phyloP scores from a whole-genome alignment of 495 filamentous ascomycete genomes.

The Penicillium ucsense region DNA sequence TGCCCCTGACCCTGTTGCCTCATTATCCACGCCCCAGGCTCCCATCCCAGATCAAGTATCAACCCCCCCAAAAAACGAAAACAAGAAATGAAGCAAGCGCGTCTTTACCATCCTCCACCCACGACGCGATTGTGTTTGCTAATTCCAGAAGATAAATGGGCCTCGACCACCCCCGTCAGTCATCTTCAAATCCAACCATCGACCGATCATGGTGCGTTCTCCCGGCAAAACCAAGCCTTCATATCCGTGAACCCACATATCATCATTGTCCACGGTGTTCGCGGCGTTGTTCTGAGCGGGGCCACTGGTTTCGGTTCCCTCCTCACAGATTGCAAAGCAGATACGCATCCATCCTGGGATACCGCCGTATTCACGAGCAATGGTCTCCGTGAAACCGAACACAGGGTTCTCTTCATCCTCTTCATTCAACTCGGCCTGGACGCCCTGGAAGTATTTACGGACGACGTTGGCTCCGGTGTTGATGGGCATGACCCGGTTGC shows the following conservation, averaged over 20 bases:
- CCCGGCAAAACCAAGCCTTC: slow-evolving; percentile 45
- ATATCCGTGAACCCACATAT: slow-evolving; percentile 29
- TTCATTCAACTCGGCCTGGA: slow-evolving; percentile 7
- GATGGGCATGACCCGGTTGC: slow-evolving; percentile 12
- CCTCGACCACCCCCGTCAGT: slow-evolving; percentile 19
- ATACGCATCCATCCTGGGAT: slow-evolving; percentile 35
- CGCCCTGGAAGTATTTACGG: slow-evolving; percentile 18
- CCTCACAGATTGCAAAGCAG: slow-evolving; percentile 27
- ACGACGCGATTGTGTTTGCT: not conserved
- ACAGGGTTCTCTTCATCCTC: slow-evolving; percentile 6
- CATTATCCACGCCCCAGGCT: no score
- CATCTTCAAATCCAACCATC: slow-evolving; percentile 30
- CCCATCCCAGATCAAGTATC: no score
- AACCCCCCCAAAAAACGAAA: no score
- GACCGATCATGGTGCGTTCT: slow-evolving; percentile 36
- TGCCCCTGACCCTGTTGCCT: no score
- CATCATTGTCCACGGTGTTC: slow-evolving; percentile 5
- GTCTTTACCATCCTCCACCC: no score
- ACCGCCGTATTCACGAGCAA: slow-evolving; percentile 15
- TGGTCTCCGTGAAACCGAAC: slow-evolving; percentile 23
- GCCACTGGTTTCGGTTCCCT: slow-evolving; percentile 3
- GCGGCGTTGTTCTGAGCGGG: not conserved
- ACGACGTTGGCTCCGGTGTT: not conserved
- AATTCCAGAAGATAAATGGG: slow-evolving; percentile 48
- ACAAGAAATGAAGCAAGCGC: no score